Evolutionary conservation across 1,139 yeast species (phyloP), one percentile per base, ranked within the genome.

Genomic region (Schwanniomyces etchellsii): DNA sequence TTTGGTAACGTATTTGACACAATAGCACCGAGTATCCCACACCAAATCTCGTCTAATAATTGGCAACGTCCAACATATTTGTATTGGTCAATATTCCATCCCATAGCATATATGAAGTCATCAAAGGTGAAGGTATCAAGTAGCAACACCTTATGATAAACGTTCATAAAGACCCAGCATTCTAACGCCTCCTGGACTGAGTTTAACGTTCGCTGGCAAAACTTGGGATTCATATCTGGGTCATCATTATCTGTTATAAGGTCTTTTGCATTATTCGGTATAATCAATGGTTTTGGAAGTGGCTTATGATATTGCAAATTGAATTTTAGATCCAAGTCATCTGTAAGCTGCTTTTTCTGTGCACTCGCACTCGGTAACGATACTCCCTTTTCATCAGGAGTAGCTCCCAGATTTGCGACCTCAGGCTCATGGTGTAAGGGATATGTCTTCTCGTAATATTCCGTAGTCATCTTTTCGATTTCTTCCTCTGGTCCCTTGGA

Each of bases 81-180:
- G 15, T 60, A 67, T 27, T 66, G 67, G 28, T 68, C 65, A 24
- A 55, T 47, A 31, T 56, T 57, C 82, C 82, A 74, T 9, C 68
- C 67, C 58, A 85, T 60, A 2, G 82, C 78, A 35, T 74, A 75
- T 4, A 81, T 50, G 46, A 77, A 82, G 47, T 83, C 93, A 53
- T 85, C 95, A 58, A 81, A 82, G 0, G 93, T 80, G 42, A 84
- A 81, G 0, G 83, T 74, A 47, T 81, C 89, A 14, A 85, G 60
- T 11, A 70, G 53, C 29, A 83, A 58, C 1, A 84, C 77, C 20
- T 69, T 69, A 42, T 77, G 77, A 48, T 79, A 85, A 31, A 83
- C 72, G 47, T 84, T 84, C 28, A 84, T 55, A 43, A 85, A 85
- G 5, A 75, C 62, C 95, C 95, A 85, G 4, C 72, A 56, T 48